Evolutionary conservation across 1,284 basidiomycete genomes (phyloP).

Genomic region (Exsudoporus floridanus): DNA sequence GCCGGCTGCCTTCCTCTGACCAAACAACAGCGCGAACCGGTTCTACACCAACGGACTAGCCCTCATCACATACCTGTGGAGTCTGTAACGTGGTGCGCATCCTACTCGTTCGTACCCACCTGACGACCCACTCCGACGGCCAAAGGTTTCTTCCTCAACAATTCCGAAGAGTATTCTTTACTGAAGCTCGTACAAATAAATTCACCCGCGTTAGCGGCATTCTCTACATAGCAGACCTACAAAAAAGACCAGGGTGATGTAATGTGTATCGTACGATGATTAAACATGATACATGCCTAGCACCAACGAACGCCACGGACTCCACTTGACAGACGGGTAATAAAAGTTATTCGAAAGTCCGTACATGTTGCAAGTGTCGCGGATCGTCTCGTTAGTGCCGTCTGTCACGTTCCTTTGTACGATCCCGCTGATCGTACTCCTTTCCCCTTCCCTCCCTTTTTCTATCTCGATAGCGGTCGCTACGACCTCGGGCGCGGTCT

Average conservation of each 20-base stretch:
- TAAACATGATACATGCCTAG: not conserved
- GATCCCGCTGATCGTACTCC: slow-evolving; percentile 18
- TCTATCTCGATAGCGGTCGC: slow-evolving; percentile 27
- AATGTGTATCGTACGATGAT: not conserved
- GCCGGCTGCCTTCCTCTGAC: no score
- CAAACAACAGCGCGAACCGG: no score
- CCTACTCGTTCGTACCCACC: no score
- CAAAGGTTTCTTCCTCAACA: not conserved
- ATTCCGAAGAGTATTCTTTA: not conserved
- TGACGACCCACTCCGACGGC: no score
- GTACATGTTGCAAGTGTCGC: slow-evolving; percentile 5
- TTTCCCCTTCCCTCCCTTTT: slow-evolving; percentile 20
- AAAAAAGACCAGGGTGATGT: not conserved
- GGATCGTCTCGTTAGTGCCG: slow-evolving; percentile 23
- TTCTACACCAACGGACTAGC: no score
- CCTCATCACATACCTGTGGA: no score
- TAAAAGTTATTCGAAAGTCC: not conserved
- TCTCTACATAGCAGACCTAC: not conserved
- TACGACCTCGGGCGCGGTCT: slow-evolving; percentile 26
- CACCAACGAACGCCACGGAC: not conserved
- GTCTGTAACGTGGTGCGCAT: no score
- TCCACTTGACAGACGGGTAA: not conserved
- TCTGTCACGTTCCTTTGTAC: slow-evolving; percentile 25
- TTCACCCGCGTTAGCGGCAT: not conserved
- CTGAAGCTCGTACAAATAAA: not conserved